phyloP scores from a whole-genome alignment of 805 yeast genomes.

The Komagataella mondaviorum region DNA sequence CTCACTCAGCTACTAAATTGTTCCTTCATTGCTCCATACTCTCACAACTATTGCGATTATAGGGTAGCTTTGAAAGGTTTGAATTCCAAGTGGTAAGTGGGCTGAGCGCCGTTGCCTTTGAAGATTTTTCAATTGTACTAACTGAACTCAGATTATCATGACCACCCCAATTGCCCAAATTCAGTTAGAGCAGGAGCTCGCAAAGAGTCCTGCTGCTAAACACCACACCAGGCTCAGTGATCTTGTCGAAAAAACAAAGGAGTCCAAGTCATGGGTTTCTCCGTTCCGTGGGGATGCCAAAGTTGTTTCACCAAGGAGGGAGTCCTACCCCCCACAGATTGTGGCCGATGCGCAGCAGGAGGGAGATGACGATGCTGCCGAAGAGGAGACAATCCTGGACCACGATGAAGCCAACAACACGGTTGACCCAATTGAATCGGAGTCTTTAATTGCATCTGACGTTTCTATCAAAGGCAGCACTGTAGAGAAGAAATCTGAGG shows the following conservation, averaged over 20 bases:
- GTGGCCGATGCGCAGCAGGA: constrained; percentile 1
- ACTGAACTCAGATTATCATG: background rate
- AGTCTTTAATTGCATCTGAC: background rate
- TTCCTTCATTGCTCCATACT: background rate
- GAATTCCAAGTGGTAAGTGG: background rate
- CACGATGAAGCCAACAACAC: constrained; percentile 2
- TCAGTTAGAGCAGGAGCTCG: background rate
- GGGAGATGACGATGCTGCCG: constrained; percentile 6
- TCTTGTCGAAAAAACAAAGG: background rate
- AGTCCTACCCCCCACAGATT: background rate
- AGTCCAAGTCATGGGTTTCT: background rate
- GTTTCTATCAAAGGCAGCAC: background rate
- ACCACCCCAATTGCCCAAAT: background rate
- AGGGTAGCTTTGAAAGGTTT: background rate
- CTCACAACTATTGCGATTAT: background rate
- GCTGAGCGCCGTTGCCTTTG: background rate
- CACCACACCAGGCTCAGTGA: background rate
- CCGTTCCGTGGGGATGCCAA: background rate
- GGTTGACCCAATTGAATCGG: background rate
- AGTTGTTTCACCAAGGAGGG: background rate
- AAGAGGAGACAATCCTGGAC: constrained; percentile 6
- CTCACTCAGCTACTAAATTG: background rate
- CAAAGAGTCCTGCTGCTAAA: background rate
- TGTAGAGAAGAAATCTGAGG: background rate
- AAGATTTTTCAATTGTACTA: background rate